Percentiles rank a stretch among this genome's conserved stretches.
phyloP scores from a whole-genome alignment of 305 asterid species.

The Ilex paraguariensis region DNA sequence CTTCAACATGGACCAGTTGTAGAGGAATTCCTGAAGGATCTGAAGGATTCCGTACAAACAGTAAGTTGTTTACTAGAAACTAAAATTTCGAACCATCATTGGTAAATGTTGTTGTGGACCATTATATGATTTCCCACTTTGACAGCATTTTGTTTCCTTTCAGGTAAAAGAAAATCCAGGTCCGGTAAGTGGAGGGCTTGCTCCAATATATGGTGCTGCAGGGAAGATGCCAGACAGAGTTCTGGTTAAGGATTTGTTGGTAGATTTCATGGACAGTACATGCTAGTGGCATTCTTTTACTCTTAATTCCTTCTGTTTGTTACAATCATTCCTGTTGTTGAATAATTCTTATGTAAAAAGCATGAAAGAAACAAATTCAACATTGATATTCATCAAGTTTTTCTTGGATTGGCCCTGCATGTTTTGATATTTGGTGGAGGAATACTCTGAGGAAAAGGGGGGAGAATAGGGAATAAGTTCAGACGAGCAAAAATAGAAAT shows the following conservation, averaged over 20 bases:
- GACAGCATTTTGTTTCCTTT: conserved; percentile 7
- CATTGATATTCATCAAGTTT: too few relatives aligned
- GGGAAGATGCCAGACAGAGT: conserved; percentile 97
- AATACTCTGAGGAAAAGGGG: too few relatives aligned
- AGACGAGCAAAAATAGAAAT: too few relatives aligned
- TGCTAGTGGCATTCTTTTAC: conserved; percentile 36
- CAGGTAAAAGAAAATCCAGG: conserved; percentile 96
- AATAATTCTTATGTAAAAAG: too few relatives aligned
- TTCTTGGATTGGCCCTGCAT: too few relatives aligned
- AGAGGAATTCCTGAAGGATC: conserved; percentile 73
- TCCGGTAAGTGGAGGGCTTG: conserved; percentile 83
- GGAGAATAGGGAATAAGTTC: too few relatives aligned
- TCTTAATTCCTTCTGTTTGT: background rate
- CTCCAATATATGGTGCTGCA: conserved; percentile 98
- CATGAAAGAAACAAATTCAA: too few relatives aligned
- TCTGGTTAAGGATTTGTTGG: conserved; percentile 80
- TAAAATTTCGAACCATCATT: background rate
- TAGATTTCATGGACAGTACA: conserved; percentile 85
- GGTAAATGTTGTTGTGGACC: too few relatives aligned
- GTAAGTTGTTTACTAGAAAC: conserved; percentile 40
- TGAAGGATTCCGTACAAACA: conserved; percentile 56
- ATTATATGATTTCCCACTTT: background rate
- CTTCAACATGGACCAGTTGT: conserved; percentile 79
- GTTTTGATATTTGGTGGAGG: too few relatives aligned
- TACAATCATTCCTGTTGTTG: too few relatives aligned